Evolutionary conservation across 169 alveolate genomes (phyloP).

Genomic region (Plasmodium berghei): DNA sequence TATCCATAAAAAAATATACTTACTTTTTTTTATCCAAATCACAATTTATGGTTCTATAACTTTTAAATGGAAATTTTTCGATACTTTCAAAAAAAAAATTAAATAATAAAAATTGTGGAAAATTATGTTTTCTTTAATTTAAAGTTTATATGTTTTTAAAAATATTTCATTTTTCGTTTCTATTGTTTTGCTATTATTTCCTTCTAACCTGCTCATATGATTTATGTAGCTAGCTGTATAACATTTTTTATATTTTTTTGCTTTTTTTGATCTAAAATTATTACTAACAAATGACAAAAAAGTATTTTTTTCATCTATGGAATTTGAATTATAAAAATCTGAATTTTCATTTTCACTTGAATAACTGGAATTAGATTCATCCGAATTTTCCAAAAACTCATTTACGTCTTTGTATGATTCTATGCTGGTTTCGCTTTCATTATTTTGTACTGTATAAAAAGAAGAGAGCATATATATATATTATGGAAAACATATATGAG

Average conservation of each 20-base stretch:
- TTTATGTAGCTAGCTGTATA: slow-evolving; percentile 62
- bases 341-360: slow-evolving; percentile 62
- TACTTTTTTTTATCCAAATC: slow-evolving; percentile 34
- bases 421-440: slow-evolving; percentile 35
- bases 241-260: slow-evolving; percentile 30
- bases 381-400: slow-evolving; percentile 51
- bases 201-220: slow-evolving; percentile 67
- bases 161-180: not conserved
- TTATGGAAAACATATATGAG: too few species aligned
- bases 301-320: slow-evolving; percentile 37
- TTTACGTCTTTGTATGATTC: slow-evolving; percentile 67
- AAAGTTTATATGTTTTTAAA: not conserved
- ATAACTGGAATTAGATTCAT: slow-evolving; percentile 28
- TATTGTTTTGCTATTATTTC: slow-evolving; percentile 12
- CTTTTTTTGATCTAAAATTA: slow-evolving; percentile 33
- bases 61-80: slow-evolving; percentile 49
- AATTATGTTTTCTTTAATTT: not conserved
- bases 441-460: slow-evolving; percentile 59
- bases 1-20: slow-evolving; percentile 1
- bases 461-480: too few species aligned
- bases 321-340: slow-evolving; percentile 8
- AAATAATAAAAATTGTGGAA: not conserved
- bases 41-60: slow-evolving; percentile 16
- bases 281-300: slow-evolving; percentile 28
- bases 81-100: slow-evolving; percentile 10